Conservation (phyloP, 495 filamentous ascomycete genomes). For the Coniosporium apollinis region DNA sequence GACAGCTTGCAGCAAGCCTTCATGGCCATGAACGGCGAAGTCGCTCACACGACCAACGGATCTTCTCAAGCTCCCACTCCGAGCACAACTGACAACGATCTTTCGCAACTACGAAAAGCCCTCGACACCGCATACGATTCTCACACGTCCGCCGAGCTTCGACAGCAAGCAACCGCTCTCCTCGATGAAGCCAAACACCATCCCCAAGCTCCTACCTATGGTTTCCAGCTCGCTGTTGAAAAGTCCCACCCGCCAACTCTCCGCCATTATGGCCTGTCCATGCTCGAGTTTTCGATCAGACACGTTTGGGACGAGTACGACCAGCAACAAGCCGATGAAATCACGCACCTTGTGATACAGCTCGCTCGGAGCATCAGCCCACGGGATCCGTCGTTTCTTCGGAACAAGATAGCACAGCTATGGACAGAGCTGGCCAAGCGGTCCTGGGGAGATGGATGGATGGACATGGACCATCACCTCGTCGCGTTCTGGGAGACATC, state of each 20-base stretch:
- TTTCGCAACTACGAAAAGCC: conserved; percentile 56
- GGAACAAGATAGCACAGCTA: conserved; percentile 88
- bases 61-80: no score
- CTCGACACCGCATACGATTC: conserved; percentile 74
- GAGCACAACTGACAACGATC: no score
- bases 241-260: conserved; percentile 57
- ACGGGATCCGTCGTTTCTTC: conserved; percentile 64
- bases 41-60: no score
- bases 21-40: no score
- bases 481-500: conserved; percentile 52
- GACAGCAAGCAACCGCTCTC: conserved; percentile 63
- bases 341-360: conserved; percentile 57
- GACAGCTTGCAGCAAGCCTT: no score
- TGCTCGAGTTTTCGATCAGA: conserved; percentile 74
- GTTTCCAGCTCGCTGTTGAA: conserved; percentile 62
- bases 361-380: conserved; percentile 56
- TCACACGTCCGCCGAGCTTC: conserved; percentile 64
- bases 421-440: conserved; percentile 93
- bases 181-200: conserved; percentile 70
- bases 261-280: conserved; percentile 80
- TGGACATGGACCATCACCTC: conserved; percentile 78
- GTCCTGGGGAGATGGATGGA: conserved; percentile 80
- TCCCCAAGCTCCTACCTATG: conserved; percentile 62
- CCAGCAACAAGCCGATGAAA: conserved; percentile 39
- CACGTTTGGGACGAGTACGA: conserved; percentile 63